phyloP scores from a whole-genome alignment of 257 asterid species.

The Lithospermum erythrorhizon region DNA sequence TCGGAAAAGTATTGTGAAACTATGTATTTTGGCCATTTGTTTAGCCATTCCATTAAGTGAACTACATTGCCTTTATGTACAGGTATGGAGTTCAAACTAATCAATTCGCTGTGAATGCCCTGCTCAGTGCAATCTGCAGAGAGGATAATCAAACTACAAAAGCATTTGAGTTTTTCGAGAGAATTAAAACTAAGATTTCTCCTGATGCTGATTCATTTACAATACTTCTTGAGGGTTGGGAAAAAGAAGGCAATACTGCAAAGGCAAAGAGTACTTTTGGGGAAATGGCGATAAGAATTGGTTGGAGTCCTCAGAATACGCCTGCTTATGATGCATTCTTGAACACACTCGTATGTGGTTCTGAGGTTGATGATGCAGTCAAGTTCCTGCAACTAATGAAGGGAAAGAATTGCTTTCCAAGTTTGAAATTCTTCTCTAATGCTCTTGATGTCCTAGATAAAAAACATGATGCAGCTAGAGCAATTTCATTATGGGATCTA shows the following conservation, averaged over 20 bases:
- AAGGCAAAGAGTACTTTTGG: conserved; percentile 56
- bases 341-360: conserved; percentile 45
- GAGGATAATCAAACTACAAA: conserved; percentile 36
- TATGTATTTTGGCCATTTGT: not conserved
- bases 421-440: conserved; percentile 57
- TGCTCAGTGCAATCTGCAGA: conserved; percentile 72
- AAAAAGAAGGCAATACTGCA: conserved; percentile 55
- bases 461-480: conserved; percentile 45
- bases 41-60: conserved; percentile 2
- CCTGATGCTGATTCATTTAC: conserved; percentile 68
- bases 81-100: conserved; percentile 60
- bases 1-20: not conserved
- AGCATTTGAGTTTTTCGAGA: conserved; percentile 51
- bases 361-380: conserved; percentile 46
- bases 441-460: conserved; percentile 46
- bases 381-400: conserved; percentile 63
- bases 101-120: conserved; percentile 47
- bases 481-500: conserved; percentile 47
- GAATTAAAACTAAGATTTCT: conserved; percentile 31
- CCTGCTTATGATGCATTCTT: conserved; percentile 58
- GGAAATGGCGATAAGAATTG: conserved; percentile 62
- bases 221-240: conserved; percentile 67
- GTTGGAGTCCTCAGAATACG: conserved; percentile 52
- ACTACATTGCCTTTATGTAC: conserved; percentile 31
- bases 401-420: conserved; percentile 59